phyloP scores from a whole-genome alignment of 2,329 filamentous ascomycete genomes.

The Cercospora citrullina region DNA sequence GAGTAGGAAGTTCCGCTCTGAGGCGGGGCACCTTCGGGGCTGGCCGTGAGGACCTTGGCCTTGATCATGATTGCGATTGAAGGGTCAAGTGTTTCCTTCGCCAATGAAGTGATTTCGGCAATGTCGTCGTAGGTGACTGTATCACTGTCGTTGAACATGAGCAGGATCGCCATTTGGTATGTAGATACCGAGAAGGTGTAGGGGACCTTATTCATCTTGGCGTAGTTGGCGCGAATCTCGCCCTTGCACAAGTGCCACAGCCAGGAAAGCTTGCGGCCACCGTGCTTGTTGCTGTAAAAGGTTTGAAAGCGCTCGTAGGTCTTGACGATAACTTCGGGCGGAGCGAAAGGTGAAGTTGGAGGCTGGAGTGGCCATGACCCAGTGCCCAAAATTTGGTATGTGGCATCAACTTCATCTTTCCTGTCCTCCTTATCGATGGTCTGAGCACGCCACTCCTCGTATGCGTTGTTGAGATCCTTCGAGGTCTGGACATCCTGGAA shows the following conservation, averaged over 20 bases:
- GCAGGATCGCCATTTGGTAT: conserved; percentile 94
- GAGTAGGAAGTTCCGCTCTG: conserved; percentile 76
- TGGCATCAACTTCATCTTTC: conserved; percentile 75
- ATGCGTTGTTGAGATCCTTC: conserved; percentile 89
- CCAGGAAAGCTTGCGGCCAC: conserved; percentile 94
- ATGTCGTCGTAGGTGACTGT: conserved; percentile 86
- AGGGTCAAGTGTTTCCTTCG: conserved; percentile 80
- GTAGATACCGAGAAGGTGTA: conserved; percentile 97
- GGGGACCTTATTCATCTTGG: conserved; percentile 81
- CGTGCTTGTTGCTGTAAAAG: conserved; percentile 97
- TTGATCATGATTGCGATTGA: conserved; percentile 85
- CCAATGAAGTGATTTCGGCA: conserved; percentile 74
- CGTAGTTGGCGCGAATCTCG: conserved; percentile 90
- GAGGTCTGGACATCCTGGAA: conserved; percentile 99
- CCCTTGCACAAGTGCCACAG: conserved; percentile 98
- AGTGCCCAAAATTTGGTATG: conserved; percentile 90
- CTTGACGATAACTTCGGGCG: conserved; percentile 78
- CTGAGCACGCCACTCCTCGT: conserved; percentile 73
- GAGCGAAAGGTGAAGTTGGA: conserved; percentile 83
- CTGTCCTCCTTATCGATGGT: conserved; percentile 64
- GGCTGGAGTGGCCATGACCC: conserved; percentile 95
- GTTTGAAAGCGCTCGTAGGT: conserved; percentile 86
- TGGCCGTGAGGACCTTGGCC: conserved; percentile 80
- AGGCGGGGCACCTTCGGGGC: conserved; percentile 71
- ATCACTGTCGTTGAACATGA: conserved; percentile 92